Evolutionary conservation across 345 rosid genomes (phyloP).

Genomic region (Barbarea vulgaris): DNA sequence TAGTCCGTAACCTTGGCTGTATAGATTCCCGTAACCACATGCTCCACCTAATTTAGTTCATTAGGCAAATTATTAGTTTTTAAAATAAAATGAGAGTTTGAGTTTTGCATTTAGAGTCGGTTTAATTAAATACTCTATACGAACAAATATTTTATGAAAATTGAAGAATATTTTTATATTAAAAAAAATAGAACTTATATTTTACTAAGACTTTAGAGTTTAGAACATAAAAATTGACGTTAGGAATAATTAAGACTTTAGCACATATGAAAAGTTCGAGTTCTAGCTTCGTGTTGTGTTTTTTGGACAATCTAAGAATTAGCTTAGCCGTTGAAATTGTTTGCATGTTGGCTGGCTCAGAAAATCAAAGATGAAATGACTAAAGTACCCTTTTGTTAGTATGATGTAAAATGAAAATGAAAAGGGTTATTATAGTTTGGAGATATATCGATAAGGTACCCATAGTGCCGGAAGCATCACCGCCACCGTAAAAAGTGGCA

Average conservation of each 20-base stretch:
- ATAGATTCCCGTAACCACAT: slow-evolving; percentile 76
- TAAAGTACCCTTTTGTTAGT: background rate
- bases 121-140: background rate
- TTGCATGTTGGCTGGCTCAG: slow-evolving; percentile 7
- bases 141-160: background rate
- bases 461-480: slow-evolving; percentile 90
- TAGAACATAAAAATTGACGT: background rate
- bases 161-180: background rate
- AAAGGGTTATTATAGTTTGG: background rate
- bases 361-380: background rate
- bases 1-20: slow-evolving; percentile 71
- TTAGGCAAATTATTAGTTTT: background rate
- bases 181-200: too few species aligned
- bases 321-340: background rate
- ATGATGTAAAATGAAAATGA: background rate
- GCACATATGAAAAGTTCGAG: background rate
- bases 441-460: slow-evolving; percentile 44
- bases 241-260: background rate
- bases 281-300: background rate
- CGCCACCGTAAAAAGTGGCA: slow-evolving; percentile 82
- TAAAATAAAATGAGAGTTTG: background rate
- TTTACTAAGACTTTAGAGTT: background rate
- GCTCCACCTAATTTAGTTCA: slow-evolving; percentile 60
- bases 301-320: background rate
- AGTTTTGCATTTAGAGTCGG: background rate